Evolutionary conservation across 2,329 filamentous ascomycete species (phyloP).

Genomic region (Mycosphaerella sp.): DNA sequence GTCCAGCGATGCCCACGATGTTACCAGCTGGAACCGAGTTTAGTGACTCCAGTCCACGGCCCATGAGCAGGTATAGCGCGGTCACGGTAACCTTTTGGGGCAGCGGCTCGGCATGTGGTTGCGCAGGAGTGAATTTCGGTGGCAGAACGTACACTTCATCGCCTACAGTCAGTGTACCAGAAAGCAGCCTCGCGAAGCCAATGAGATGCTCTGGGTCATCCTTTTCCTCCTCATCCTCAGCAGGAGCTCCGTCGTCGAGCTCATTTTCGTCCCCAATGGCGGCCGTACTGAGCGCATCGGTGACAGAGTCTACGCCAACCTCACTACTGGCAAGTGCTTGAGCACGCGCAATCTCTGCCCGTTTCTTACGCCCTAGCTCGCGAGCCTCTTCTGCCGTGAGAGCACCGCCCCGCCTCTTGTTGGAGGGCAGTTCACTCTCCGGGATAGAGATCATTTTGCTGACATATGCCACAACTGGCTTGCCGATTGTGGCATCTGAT

Average conservation of each 20-base stretch:
- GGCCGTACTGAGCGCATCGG: conserved; percentile 55
- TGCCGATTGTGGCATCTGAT: conserved; percentile 63
- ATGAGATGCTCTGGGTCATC: conserved; percentile 80
- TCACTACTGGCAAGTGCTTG: conserved; percentile 53
- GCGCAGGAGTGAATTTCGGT: conserved; percentile 83
- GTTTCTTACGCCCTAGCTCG: conserved; percentile 79
- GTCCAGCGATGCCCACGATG: conserved; percentile 87
- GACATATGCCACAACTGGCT: conserved; percentile 86
- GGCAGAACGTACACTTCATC: conserved; percentile 86
- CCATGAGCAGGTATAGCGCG: conserved; percentile 93
- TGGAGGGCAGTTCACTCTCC: conserved; percentile 83
- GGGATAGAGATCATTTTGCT: conserved; percentile 98
- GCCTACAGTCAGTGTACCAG: conserved; percentile 79
- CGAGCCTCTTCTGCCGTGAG: conserved; percentile 85
- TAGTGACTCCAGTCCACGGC: conserved; percentile 74
- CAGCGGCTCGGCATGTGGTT: conserved; percentile 63
- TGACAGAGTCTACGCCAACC: conserved; percentile 50
- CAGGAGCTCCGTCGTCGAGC: conserved; percentile 47
- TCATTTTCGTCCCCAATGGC: conserved; percentile 50
- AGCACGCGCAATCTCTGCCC: conserved; percentile 77
- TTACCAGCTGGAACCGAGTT: conserved; percentile 84
- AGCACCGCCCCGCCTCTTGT: conserved; percentile 64
- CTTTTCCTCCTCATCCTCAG: conserved; percentile 41
- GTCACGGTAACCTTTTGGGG: conserved; percentile 79
- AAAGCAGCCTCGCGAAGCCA: conserved; percentile 90